phyloP scores from a whole-genome alignment of 208 protist genomes.

The Kentomonas sorsogonicus region DNA sequence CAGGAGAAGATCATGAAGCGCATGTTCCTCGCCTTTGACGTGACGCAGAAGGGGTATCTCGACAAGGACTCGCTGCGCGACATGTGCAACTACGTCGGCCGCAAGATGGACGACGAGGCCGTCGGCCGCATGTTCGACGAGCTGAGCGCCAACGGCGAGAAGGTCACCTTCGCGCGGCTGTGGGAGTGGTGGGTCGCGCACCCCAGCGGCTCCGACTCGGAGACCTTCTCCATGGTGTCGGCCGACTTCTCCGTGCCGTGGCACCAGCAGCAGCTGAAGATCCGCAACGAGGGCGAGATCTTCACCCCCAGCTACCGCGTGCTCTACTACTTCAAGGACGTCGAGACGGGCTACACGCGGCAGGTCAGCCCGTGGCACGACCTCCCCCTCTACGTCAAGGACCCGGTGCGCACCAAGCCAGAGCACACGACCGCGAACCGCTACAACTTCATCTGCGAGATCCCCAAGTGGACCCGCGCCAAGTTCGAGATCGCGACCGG shows the following conservation, averaged over 20 bases:
- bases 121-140: conserved; percentile 55
- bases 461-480: conserved; percentile 91
- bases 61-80: conserved; percentile 53
- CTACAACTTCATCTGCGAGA: conserved; percentile 92
- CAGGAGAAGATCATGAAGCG: conserved; percentile 79
- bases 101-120: conserved; percentile 32
- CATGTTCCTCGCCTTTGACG: conserved; percentile 88
- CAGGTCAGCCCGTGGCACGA: conserved; percentile 92
- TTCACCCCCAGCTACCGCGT: conserved; percentile 91
- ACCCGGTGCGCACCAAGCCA: conserved; percentile 83
- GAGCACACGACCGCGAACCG: conserved; percentile 76
- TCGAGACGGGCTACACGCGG: conserved; percentile 64
- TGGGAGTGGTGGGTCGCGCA: conserved; percentile 79
- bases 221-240: conserved; percentile 80
- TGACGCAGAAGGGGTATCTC: conserved; percentile 72
- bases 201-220: conserved; percentile 35
- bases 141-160: conserved; percentile 33
- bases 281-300: conserved; percentile 72
- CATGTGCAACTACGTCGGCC: conserved; percentile 77
- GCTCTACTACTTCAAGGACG: conserved; percentile 84
- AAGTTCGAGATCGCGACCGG: conserved; percentile 96
- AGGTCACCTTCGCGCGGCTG: conserved; percentile 83
- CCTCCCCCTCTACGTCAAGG: conserved; percentile 81
- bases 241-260: conserved; percentile 86
- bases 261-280: conserved; percentile 87